Percentiles rank a stretch among this genome's conserved stretches.
phyloP scores from a whole-genome alignment of 352 stramenopile genomes.

The Pythium biforme region DNA sequence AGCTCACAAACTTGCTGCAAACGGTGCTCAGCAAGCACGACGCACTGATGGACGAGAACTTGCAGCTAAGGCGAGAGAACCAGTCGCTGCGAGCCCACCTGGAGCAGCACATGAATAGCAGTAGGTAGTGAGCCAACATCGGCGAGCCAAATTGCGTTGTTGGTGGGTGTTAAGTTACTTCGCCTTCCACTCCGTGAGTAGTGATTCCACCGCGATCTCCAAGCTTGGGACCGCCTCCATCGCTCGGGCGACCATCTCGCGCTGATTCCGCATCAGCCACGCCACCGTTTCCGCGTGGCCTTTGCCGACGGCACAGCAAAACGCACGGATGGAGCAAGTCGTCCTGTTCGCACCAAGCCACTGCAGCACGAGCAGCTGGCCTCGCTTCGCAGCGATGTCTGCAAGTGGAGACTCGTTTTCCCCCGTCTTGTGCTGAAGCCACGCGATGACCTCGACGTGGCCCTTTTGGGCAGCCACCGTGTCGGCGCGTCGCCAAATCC shows the following conservation, averaged over 20 bases:
- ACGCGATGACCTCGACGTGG: slow-evolving; percentile 15
- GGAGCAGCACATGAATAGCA: slow-evolving; percentile 1
- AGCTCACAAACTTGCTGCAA: slow-evolving; percentile 15
- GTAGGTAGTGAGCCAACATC: background rate
- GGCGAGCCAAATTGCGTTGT: background rate
- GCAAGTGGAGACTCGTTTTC: background rate
- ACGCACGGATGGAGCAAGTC: slow-evolving; percentile 1
- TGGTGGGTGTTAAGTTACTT: background rate
- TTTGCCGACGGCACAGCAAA: slow-evolving; percentile 5
- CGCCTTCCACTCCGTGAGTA: slow-evolving; percentile 6
- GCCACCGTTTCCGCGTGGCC: background rate
- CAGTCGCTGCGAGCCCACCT: slow-evolving; percentile 20
- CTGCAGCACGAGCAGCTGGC: slow-evolving; percentile 5
- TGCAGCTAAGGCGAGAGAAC: slow-evolving; percentile 18
- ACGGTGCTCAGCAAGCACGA: slow-evolving; percentile 21
- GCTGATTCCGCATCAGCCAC: background rate
- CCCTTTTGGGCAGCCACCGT: background rate
- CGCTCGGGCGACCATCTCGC: background rate
- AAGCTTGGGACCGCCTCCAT: background rate
- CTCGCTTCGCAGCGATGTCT: background rate
- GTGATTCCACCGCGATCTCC: background rate
- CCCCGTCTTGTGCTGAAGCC: background rate
- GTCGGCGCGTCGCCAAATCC: slow-evolving; percentile 2
- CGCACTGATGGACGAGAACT: slow-evolving; percentile 20
- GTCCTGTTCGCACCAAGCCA: background rate